Evolutionary conservation across 2,329 filamentous ascomycete species (phyloP).

Genomic region (Sarocladium kiliense): DNA sequence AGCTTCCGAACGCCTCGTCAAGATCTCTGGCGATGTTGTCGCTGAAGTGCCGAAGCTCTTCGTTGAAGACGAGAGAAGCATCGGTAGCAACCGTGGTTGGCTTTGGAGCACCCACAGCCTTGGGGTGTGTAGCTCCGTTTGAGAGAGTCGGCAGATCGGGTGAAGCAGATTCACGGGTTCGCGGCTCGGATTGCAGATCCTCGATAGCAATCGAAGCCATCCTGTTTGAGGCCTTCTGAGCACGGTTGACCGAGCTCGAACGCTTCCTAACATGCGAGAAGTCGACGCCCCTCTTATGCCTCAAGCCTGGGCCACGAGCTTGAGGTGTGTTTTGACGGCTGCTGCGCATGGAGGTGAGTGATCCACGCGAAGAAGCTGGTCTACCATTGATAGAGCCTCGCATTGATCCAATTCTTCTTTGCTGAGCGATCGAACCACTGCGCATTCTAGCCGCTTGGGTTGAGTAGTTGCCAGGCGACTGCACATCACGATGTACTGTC

Average conservation of each 20-base stretch:
- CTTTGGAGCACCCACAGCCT: conserved; percentile 18
- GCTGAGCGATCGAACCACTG: conserved; percentile 29
- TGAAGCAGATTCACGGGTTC: conserved; percentile 18
- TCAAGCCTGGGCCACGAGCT: conserved; percentile 34
- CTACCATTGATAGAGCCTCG: conserved; percentile 23
- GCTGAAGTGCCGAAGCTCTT: conserved; percentile 80
- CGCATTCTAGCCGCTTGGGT: conserved; percentile 26
- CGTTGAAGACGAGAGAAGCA: conserved; percentile 45
- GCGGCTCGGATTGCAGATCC: not conserved
- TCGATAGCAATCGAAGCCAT: not conserved
- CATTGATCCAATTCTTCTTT: conserved; percentile 22
- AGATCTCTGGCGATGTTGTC: conserved; percentile 83
- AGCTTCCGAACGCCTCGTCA: conserved; percentile 84
- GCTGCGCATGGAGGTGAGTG: conserved; percentile 46
- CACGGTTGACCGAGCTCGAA: conserved; percentile 23
- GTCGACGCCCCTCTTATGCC: conserved; percentile 49
- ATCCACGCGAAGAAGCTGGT: conserved; percentile 31
- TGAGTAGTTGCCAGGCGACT: conserved; percentile 20
- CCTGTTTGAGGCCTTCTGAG: conserved; percentile 13
- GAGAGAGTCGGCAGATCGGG: conserved; percentile 23
- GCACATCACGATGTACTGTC: conserved; percentile 55
- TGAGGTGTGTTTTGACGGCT: conserved; percentile 37
- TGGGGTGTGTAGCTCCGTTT: conserved; percentile 18
- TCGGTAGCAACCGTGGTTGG: conserved; percentile 13
- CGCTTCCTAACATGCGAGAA: conserved; percentile 45